Conservation (phyloP, 495 filamentous ascomycete species). For the Peziza echinospora region DNA sequence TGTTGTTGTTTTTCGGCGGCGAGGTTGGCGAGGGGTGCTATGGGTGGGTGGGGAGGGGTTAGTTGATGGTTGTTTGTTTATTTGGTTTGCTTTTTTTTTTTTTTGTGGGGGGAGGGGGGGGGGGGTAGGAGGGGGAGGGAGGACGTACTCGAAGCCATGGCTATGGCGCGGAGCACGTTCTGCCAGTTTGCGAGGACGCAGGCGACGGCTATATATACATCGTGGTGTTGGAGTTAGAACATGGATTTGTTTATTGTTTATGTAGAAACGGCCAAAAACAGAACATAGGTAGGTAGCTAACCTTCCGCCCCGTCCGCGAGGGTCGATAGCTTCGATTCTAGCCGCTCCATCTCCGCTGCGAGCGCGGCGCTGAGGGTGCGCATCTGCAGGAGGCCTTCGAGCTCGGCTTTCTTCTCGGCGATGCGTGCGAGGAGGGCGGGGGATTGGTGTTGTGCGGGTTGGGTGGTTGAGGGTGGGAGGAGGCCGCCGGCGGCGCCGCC, state of each 20-base stretch:
- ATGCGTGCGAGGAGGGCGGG: slow-evolving; percentile 67
- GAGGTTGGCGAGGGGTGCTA: slow-evolving; percentile 3
- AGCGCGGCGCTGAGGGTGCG: slow-evolving; percentile 72
- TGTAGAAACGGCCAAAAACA: no score
- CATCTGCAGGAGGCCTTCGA: slow-evolving; percentile 70
- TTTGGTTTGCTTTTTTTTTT: no score
- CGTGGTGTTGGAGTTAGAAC: no score
- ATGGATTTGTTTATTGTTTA: no score
- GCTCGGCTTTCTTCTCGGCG: slow-evolving; percentile 78
- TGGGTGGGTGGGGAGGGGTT: neutral
- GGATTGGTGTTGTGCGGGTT: slow-evolving; percentile 36
- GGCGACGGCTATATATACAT: slow-evolving; percentile 71
- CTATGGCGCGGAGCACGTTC: slow-evolving; percentile 78
- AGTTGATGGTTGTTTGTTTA: slow-evolving; percentile 4
- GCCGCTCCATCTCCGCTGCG: slow-evolving; percentile 71
- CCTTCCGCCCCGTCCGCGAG: slow-evolving; percentile 87
- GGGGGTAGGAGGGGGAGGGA: neutral
- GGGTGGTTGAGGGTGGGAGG: slow-evolving; percentile 21
- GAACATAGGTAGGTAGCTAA: no score
- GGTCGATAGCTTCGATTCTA: slow-evolving; percentile 72
- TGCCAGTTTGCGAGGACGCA: slow-evolving; percentile 89
- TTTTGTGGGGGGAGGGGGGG: no score
- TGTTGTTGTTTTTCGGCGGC: neutral
- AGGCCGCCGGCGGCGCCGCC: slow-evolving; percentile 12
- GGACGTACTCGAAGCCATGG: slow-evolving; percentile 74